These are phyloP conservation scores for Carpinus viminea DNA, from an alignment of 306 rosid genomes.

Conservation along the genomic window DNA sequence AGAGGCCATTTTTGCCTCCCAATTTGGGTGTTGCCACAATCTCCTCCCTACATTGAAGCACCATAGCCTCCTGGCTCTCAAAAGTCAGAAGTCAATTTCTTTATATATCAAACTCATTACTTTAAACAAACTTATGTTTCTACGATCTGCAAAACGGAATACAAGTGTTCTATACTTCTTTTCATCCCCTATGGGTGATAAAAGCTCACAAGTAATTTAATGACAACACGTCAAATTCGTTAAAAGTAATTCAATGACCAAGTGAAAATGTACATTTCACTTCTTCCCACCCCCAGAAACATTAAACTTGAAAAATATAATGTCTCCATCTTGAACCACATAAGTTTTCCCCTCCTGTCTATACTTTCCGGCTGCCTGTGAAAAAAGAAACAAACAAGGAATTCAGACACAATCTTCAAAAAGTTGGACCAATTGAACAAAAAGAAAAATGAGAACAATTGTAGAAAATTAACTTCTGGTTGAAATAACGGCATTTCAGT, in stretches of 20 bases:
- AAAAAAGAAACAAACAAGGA: background rate
- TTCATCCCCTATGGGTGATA: background rate
- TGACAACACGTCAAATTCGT: background rate
- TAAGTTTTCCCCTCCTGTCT: slow-evolving; percentile 94
- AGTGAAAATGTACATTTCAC: slow-evolving; percentile 36
- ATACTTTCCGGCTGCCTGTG: slow-evolving; percentile 88
- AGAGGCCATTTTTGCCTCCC: too few relatives aligned
- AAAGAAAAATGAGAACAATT: background rate
- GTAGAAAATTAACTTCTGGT: background rate
- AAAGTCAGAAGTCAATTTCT: background rate
- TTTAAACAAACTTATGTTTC: background rate
- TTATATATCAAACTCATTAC: background rate
- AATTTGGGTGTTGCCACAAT: too few relatives aligned
- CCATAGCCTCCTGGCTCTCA: too few relatives aligned
- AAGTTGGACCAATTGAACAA: background rate
- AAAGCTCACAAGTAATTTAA: background rate
- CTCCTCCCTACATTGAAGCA: too few relatives aligned
- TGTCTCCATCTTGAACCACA: slow-evolving; percentile 90
- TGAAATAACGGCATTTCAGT: background rate
- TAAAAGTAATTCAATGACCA: background rate
- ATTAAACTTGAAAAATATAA: slow-evolving; percentile 90
- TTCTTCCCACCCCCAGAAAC: slow-evolving; percentile 98
- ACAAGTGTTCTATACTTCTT: background rate
- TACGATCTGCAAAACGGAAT: background rate
- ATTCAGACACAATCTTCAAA: background rate